Evolutionary conservation across 129 eudicot species (phyloP), one percentile per base, ranked within the genome.

Genomic region (Tanacetum coccineum): DNA sequence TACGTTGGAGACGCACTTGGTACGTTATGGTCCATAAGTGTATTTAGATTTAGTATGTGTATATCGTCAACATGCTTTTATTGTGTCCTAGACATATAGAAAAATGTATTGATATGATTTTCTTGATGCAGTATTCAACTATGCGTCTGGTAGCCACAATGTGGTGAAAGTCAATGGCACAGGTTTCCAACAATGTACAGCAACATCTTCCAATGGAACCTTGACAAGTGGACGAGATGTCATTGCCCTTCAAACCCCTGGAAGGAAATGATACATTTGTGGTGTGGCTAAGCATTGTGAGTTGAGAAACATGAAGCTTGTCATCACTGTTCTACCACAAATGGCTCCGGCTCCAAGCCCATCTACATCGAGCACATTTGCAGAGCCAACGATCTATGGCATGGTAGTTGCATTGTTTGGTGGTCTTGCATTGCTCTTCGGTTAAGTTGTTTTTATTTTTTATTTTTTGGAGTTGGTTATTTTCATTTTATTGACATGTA

Each of bases 211-310:
- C 8, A 46, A 50, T 8, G 77, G 61, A 55, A 58, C 77, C 4
- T 72, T 79, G 40, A 69, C 60, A 14, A 71, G 66, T 46, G 82
- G 84, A 46, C 72, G 54, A 53, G 84, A 83, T 39, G 51, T n/a
- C 39, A 72, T 83, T 49, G 42, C 82, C 51, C 80, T 83, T 50
- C 36, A 63, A 17, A 72, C 71, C 8, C 81, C 84, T 0, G 88
- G 82, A 59, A 73, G 52, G 8, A 83, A 80, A 57, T 83, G 85
- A 82, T 83, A 83, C 65, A 57, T 83, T 57, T 79, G 82, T 59
- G 81, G 84, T 11, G 79, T 82, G 0, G 79, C 67, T 20, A 50
- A 68, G 9, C 80, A 79, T 7, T 83, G 85, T 30, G 75, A 45
- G n/a, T 8, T 6, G 17, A 78, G 77, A 25, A 74, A 53, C 49